These are phyloP conservation scores for Hypoxylon subgilvum DNA, from an alignment of 495 filamentous ascomycete species.

Conservation along the genomic window DNA sequence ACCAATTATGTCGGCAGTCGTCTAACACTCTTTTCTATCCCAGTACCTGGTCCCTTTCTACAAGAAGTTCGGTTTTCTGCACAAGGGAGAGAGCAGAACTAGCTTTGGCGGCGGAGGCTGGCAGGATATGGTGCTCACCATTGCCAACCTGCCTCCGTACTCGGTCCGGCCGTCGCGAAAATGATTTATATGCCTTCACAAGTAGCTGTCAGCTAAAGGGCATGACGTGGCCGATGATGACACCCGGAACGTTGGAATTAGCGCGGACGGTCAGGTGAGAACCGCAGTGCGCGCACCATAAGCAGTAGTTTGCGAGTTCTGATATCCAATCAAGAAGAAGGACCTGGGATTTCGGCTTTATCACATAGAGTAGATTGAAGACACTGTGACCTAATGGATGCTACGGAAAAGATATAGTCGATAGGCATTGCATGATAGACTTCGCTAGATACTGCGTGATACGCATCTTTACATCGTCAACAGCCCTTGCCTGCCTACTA, in stretches of 20 bases:
- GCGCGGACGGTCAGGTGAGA: constrained; percentile 9
- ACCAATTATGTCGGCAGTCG: not conserved
- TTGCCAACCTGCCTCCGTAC: constrained; percentile 7
- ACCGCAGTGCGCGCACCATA: constrained; percentile 7
- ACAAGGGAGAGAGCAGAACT: constrained; percentile 67
- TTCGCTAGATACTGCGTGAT: constrained; percentile 16
- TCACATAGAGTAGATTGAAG: not conserved
- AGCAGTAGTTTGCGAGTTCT: constrained; percentile 32
- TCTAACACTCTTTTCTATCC: constrained; percentile 6
- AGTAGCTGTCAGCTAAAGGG: too few relatives aligned
- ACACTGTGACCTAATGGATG: not conserved
- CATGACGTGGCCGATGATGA: constrained; percentile 1
- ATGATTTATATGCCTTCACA: too few relatives aligned
- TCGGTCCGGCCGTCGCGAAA: not conserved
- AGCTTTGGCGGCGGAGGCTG: constrained; percentile 80
- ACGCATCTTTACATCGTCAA: not conserved
- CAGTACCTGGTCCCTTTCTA: constrained; percentile 74
- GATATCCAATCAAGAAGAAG: constrained; percentile 26
- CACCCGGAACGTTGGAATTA: not conserved
- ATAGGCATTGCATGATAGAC: constrained; percentile 4
- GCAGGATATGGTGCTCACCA: constrained; percentile 66
- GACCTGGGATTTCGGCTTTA: constrained; percentile 17
- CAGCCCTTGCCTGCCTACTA: not conserved
- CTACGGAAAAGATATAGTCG: not conserved
- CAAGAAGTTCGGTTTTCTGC: constrained; percentile 73